phyloP scores from a whole-genome alignment of 176 grass and related monocot genomes.

The Rhipidocladum racemiflorum region DNA sequence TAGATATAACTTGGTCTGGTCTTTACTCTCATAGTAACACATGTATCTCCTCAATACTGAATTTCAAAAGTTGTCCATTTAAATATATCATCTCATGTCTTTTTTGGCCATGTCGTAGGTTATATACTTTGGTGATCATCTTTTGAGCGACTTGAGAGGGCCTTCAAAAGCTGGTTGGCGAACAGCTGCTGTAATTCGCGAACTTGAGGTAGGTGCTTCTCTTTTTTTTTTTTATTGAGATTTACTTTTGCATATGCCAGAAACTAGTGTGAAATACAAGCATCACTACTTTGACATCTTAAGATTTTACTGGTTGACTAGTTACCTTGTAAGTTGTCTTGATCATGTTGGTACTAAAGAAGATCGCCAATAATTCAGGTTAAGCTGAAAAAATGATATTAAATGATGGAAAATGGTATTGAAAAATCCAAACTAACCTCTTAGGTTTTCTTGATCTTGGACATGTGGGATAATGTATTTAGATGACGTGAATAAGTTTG shows the following conservation, averaged over 20 bases:
- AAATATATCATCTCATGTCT: constrained; percentile 21
- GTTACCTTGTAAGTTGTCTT: not conserved
- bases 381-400: not conserved
- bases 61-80: not conserved
- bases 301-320: constrained; percentile 16
- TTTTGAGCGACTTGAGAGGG: constrained; percentile 94
- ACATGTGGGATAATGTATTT: constrained; percentile 2
- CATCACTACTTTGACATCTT: not conserved
- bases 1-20: not conserved
- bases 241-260: not conserved
- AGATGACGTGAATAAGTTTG: constrained; percentile 1
- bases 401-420: not conserved
- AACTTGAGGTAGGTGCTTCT: constrained; percentile 69
- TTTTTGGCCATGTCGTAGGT: constrained; percentile 54
- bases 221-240: constrained; percentile 23
- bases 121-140: constrained; percentile 98
- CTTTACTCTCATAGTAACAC: constrained; percentile 17
- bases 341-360: constrained; percentile 2
- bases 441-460: not conserved
- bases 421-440: constrained; percentile 14
- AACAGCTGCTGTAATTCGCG: constrained; percentile 92
- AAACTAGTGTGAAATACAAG: not conserved
- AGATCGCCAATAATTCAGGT: not conserved
- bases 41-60: not conserved
- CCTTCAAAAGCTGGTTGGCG: constrained; percentile 97